These are phyloP conservation scores for Nakaseomyces uthaithaninus DNA, from an alignment of 1,139 yeast species.

Conservation along the genomic window DNA sequence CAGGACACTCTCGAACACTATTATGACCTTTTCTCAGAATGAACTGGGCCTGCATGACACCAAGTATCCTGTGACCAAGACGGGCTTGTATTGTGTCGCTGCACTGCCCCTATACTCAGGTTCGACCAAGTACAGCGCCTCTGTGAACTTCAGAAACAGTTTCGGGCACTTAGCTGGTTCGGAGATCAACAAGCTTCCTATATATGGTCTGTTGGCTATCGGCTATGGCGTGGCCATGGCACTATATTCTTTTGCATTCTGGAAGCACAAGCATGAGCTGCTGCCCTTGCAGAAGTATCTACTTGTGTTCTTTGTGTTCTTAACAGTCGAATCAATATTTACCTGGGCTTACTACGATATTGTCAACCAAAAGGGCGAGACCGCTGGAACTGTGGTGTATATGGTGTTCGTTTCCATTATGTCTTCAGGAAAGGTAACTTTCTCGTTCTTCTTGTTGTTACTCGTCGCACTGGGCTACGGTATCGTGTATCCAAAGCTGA, in stretches of 20 bases:
- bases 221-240: conserved; percentile 76
- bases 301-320: conserved; percentile 73
- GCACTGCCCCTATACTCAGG: conserved; percentile 38
- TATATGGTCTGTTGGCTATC: conserved; percentile 79
- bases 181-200: conserved; percentile 83
- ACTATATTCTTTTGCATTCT: conserved; percentile 76
- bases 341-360: conserved; percentile 90
- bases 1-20: conserved; percentile 39
- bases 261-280: conserved; percentile 78
- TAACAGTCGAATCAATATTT: conserved; percentile 76
- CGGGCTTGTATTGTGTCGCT: conserved; percentile 90
- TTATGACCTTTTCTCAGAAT: conserved; percentile 49
- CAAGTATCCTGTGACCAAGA: conserved; percentile 55
- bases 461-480: conserved; percentile 92
- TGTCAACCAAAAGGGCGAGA: conserved; percentile 54
- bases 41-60: conserved; percentile 53
- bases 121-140: conserved; percentile 47
- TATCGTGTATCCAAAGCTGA: conserved; percentile 78
- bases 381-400: conserved; percentile 63
- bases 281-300: conserved; percentile 86
- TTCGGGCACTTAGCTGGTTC: conserved; percentile 84
- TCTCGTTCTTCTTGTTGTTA: conserved; percentile 77
- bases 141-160: conserved; percentile 77
- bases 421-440: conserved; percentile 75
- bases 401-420: conserved; percentile 69